Conservation (phyloP, 148 eudicot species). For the Euryodendron excelsum region DNA sequence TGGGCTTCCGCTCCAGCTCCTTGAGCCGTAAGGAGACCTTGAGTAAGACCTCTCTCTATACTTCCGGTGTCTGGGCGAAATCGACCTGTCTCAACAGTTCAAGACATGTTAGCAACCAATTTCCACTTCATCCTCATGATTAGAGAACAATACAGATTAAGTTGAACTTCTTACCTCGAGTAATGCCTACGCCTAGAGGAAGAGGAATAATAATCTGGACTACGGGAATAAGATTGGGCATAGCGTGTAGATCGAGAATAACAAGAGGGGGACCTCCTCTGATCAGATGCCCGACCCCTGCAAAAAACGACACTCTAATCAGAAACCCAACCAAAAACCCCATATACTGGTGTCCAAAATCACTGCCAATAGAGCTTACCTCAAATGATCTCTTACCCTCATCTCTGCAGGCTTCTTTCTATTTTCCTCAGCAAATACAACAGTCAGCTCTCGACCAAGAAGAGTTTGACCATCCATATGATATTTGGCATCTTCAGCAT, state of each 20-base stretch:
- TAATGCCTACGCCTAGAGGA: conserved; percentile 46
- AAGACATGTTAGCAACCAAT: not conserved
- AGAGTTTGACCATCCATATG: conserved; percentile 87
- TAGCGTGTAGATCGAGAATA: conserved; percentile 38
- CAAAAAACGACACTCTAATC: not conserved
- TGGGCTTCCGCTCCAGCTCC: conserved; percentile 8
- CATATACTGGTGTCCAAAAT: not conserved
- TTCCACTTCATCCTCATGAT: not conserved
- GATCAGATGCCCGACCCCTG: conserved; percentile 50
- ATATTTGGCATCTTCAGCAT: conserved; percentile 93
- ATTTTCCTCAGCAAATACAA: conserved; percentile 93
- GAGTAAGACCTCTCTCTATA: conserved; percentile 65
- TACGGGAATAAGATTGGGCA: conserved; percentile 41
- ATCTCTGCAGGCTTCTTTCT: conserved; percentile 85
- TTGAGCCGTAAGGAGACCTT: conserved; percentile 37
- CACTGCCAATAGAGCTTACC: conserved; percentile 30
- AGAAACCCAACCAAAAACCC: not conserved
- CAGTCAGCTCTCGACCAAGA: conserved; percentile 82
- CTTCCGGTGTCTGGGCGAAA: conserved; percentile 51
- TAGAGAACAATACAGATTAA: not conserved
- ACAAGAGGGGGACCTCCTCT: conserved; percentile 36
- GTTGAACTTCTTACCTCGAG: conserved; percentile 46
- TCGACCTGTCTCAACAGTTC: conserved; percentile 50
- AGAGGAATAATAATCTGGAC: conserved; percentile 53
- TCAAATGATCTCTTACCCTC: conserved; percentile 63